Evolutionary conservation across 1,284 basidiomycete genomes (phyloP).

Genomic region (Malassezia restricta): DNA sequence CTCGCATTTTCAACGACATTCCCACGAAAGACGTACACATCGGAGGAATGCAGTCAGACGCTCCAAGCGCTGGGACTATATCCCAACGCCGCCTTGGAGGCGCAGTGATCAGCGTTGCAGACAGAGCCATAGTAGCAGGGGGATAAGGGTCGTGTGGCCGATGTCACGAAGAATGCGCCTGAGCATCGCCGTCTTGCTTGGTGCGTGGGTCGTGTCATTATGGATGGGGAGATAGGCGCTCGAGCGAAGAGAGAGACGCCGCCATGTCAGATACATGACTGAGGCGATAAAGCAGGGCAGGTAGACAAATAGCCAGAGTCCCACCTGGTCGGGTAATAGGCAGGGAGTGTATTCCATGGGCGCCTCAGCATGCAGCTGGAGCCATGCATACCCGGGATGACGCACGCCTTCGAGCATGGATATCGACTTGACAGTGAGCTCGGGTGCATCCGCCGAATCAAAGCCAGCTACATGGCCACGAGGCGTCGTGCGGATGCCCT

Average conservation of each 20-base stretch:
- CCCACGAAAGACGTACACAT: constrained; percentile 36
- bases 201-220: not conserved
- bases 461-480: constrained; percentile 13
- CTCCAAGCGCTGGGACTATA: constrained; percentile 40
- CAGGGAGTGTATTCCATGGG: constrained; percentile 25
- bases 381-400: constrained; percentile 28
- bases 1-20: constrained; percentile 42
- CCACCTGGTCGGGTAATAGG: constrained; percentile 30
- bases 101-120: constrained; percentile 10
- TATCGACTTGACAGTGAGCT: constrained; percentile 35
- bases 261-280: constrained; percentile 3
- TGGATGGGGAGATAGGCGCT: not conserved
- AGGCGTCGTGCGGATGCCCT: not conserved
- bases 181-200: not conserved
- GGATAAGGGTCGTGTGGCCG: not conserved
- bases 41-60: constrained; percentile 27
- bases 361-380: constrained; percentile 14
- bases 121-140: constrained; percentile 5
- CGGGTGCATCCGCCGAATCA: constrained; percentile 11
- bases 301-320: constrained; percentile 27
- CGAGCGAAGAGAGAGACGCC: not conserved
- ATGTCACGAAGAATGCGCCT: not conserved
- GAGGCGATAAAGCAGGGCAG: constrained; percentile 19
- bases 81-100: constrained; percentile 41
- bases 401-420: constrained; percentile 35